A percentile compares a stretch with the other conserved stretches of the same genome.
Evolutionary conservation across 1,284 basidiomycete species (phyloP).

Genomic region (Rhodotorula sp.): DNA sequence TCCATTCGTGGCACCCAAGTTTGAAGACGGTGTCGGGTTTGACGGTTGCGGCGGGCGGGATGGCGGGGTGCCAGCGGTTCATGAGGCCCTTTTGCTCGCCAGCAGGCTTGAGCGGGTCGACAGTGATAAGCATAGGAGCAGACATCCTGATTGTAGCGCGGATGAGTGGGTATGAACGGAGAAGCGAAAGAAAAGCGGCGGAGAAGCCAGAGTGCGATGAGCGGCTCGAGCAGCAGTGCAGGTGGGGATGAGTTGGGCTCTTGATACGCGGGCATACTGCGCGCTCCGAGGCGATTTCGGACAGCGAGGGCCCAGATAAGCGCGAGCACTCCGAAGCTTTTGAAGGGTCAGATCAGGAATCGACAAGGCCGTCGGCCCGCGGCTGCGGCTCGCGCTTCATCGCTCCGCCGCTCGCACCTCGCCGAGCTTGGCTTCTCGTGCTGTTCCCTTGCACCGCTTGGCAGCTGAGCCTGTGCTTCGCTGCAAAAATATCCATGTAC

Average conservation of each 20-base stretch:
- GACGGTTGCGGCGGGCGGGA: slow-evolving; percentile 45
- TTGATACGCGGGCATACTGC: no score
- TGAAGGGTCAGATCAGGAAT: no score
- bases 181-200: neutral
- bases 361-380: no score
- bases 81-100: slow-evolving; percentile 43
- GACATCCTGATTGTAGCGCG: neutral
- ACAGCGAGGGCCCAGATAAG: neutral
- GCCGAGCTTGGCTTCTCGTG: no score
- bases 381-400: no score
- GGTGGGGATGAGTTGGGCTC: neutral
- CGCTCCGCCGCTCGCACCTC: no score
- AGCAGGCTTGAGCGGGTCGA: slow-evolving; percentile 45
- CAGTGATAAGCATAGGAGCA: slow-evolving; percentile 12
- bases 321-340: neutral
- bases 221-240: neutral
- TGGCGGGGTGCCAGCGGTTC: slow-evolving; percentile 50
- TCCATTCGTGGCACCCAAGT: slow-evolving; percentile 50
- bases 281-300: no score
- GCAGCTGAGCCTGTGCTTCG: no score
- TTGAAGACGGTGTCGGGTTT: slow-evolving; percentile 61
- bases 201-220: neutral
- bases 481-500: no score
- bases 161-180: neutral
- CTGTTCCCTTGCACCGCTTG: no score